Evolutionary conservation across 2,329 filamentous ascomycete genomes (phyloP).

Genomic region (Xylaria hypoxylon): DNA sequence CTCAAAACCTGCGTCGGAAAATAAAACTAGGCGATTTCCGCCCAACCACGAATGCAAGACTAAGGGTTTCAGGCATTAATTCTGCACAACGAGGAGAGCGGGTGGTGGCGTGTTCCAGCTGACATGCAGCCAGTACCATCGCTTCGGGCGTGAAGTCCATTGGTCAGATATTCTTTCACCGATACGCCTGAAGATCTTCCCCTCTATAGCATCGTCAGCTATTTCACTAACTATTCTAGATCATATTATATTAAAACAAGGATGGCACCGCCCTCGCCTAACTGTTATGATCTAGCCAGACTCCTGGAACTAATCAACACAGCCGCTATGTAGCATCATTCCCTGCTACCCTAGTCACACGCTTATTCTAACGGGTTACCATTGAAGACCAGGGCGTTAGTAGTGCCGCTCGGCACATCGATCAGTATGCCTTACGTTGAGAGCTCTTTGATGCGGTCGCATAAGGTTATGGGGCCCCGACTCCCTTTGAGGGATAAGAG

Average conservation of each 20-base stretch:
- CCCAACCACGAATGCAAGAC: slow-evolving; percentile 8
- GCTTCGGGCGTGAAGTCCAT: not conserved
- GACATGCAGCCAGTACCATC: not conserved
- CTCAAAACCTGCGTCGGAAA: not conserved
- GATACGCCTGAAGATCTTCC: not conserved
- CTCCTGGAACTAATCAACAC: not conserved
- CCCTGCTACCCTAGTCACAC: not conserved
- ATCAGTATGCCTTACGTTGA: slow-evolving; percentile 31
- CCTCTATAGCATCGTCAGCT: not conserved
- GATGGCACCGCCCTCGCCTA: slow-evolving; percentile 12
- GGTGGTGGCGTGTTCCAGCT: slow-evolving; percentile 15
- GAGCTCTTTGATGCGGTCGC: slow-evolving; percentile 37
- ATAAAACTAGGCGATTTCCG: slow-evolving; percentile 1
- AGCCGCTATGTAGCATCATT: not conserved
- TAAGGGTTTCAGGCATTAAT: not conserved
- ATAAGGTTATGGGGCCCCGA: slow-evolving; percentile 28
- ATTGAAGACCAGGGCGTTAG: slow-evolving; percentile 42
- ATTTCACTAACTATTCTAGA: not conserved
- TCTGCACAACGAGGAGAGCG: not conserved
- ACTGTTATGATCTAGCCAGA: not conserved
- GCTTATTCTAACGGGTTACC: slow-evolving; percentile 25
- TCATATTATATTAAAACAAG: not conserved
- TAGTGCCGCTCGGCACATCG: slow-evolving; percentile 32
- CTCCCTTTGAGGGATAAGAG: slow-evolving; percentile 44
- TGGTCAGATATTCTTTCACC: not conserved